A percentile compares a stretch with the other conserved stretches of the same genome.
Evolutionary conservation across 352 stramenopile species (phyloP).

Genomic region (Aphanomyces stellatus): DNA sequence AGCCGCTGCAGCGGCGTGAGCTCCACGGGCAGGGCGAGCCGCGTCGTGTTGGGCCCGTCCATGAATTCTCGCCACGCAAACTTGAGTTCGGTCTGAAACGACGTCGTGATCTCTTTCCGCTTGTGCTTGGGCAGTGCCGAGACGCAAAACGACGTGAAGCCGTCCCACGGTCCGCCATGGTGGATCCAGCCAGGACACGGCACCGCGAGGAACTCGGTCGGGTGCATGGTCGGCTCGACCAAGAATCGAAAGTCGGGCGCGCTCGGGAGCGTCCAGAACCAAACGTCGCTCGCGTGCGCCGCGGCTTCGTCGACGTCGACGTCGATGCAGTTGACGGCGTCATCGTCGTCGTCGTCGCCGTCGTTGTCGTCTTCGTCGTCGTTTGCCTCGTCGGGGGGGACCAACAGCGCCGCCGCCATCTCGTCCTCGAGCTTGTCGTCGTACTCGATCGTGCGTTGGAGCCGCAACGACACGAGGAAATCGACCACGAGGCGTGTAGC

Average conservation of each 20-base stretch:
- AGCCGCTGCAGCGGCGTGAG: conserved; percentile 13
- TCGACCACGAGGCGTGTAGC: too few relatives aligned
- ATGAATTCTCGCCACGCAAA: conserved; percentile 10
- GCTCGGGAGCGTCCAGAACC: not conserved
- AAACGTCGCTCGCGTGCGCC: not conserved
- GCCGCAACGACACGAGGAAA: conserved; percentile 23
- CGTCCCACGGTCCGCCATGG: not conserved
- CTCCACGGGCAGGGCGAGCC: not conserved
- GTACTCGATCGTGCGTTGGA: conserved; percentile 23
- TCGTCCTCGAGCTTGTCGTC: conserved; percentile 27
- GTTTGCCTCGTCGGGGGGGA: conserved; percentile 20
- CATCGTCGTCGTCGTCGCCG: not conserved
- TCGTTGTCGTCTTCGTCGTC: conserved; percentile 18
- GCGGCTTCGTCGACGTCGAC: not conserved
- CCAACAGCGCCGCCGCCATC: too few relatives aligned
- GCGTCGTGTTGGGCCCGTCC: not conserved
- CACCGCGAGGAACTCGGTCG: not conserved
- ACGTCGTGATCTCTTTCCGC: not conserved
- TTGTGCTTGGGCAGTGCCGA: not conserved
- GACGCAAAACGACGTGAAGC: conserved; percentile 5
- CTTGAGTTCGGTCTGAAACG: conserved; percentile 1
- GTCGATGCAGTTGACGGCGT: too few relatives aligned
- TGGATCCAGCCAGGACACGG: not conserved
- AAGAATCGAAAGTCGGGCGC: conserved; percentile 13
- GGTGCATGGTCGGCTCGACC: not conserved